Conservation (phyloP, 371 early-diverging fungal genomes). For the Rhizomucor miehei region DNA sequence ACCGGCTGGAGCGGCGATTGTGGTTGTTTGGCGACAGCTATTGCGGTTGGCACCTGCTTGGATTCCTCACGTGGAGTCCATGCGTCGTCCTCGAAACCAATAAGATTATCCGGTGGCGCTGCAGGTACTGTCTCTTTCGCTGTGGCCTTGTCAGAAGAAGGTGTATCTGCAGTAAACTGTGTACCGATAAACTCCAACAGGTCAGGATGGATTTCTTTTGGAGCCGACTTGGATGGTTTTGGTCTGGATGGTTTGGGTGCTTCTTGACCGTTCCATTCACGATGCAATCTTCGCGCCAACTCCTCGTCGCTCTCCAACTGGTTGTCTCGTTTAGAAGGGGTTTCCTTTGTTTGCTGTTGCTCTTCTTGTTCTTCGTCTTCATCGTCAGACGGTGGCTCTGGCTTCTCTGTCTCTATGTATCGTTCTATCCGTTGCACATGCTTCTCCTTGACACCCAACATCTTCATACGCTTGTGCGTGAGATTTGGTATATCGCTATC, state of each 20-base stretch:
- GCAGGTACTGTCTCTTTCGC: conserved; percentile 10
- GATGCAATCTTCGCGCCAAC: conserved; percentile 71
- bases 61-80: conserved; percentile 37
- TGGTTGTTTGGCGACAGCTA: background rate
- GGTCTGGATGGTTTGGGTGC: conserved; percentile 34
- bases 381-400: conserved; percentile 36
- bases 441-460: conserved; percentile 79
- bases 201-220: conserved; percentile 44
- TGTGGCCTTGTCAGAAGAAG: conserved; percentile 10
- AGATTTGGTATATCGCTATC: conserved; percentile 69
- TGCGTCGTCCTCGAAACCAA: conserved; percentile 58
- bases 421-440: conserved; percentile 79
- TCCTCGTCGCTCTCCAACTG: conserved; percentile 59
- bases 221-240: conserved; percentile 39
- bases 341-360: conserved; percentile 11
- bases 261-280: conserved; percentile 42
- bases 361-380: conserved; percentile 21
- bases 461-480: conserved; percentile 70
- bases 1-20: conserved; percentile 4
- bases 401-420: conserved; percentile 43
- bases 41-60: background rate
- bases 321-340: conserved; percentile 15
- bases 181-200: conserved; percentile 32
- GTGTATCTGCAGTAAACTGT: conserved; percentile 22
- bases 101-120: conserved; percentile 18